Conservation (phyloP, 1,284 basidiomycete species). For the Rhodotorula sp. region DNA sequence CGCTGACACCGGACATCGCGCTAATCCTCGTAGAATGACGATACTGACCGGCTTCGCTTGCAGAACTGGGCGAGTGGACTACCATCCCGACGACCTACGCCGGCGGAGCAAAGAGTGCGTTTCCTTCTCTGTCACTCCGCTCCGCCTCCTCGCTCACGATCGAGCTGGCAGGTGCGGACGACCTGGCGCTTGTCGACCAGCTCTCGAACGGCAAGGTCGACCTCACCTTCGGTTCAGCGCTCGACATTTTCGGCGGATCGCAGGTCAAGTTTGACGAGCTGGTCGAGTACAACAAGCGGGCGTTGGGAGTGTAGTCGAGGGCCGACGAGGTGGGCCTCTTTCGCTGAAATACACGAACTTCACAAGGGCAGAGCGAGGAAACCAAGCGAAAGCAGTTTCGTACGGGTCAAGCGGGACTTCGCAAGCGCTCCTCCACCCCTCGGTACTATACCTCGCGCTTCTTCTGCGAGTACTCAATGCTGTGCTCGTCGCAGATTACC, state of each 20-base stretch:
- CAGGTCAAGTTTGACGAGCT: slow-evolving; percentile 71
- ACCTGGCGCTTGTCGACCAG: slow-evolving; percentile 77
- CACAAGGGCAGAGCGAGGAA: too few species aligned
- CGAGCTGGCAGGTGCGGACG: slow-evolving; percentile 64
- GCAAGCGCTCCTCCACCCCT: too few species aligned
- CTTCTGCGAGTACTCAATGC: too few species aligned
- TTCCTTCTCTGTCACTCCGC: not conserved
- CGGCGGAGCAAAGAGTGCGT: slow-evolving; percentile 83
- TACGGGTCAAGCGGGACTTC: too few species aligned
- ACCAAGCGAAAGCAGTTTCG: too few species aligned
- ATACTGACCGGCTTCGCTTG: not conserved
- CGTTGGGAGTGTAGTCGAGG: not conserved
- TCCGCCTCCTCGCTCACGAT: not conserved
- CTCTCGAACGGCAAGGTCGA: slow-evolving; percentile 86
- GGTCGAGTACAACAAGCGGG: slow-evolving; percentile 52
- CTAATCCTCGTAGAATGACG: too few species aligned
- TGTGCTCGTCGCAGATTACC: too few species aligned
- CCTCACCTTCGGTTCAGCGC: slow-evolving; percentile 89
- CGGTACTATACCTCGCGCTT: too few species aligned
- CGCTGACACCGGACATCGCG: not conserved
- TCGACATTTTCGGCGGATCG: slow-evolving; percentile 79
- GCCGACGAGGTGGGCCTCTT: too few species aligned
- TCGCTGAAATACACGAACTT: too few species aligned
- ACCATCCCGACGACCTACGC: slow-evolving; percentile 93
- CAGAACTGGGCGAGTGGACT: slow-evolving; percentile 89